phyloP scores from a whole-genome alignment of 2,329 filamentous ascomycete species.

The Catunica adiposa region DNA sequence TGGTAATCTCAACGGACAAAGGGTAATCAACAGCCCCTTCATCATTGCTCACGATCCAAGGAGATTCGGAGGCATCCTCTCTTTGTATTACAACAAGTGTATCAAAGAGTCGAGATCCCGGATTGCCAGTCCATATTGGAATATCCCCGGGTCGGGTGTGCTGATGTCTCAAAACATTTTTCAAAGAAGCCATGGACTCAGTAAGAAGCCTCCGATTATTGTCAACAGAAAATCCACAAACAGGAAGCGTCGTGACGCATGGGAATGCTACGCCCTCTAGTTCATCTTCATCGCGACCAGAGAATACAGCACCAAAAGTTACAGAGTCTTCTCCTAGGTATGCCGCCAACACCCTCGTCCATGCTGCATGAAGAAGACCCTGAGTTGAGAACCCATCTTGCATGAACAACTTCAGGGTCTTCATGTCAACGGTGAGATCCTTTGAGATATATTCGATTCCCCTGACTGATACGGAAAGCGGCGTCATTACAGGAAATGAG shows the following conservation, averaged over 20 bases:
- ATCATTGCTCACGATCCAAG: constrained; percentile 49
- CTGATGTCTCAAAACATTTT: constrained; percentile 49
- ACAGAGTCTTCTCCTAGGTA: constrained; percentile 62
- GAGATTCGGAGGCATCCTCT: constrained; percentile 28
- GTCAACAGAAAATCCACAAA: constrained; percentile 28
- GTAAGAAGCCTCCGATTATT: constrained; percentile 42
- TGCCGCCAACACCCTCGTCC: constrained; percentile 56
- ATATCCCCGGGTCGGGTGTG: constrained; percentile 54
- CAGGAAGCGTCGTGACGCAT: constrained; percentile 66
- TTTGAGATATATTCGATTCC: constrained; percentile 21
- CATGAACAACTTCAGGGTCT: not conserved
- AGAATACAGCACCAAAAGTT: constrained; percentile 66
- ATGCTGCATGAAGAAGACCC: constrained; percentile 58
- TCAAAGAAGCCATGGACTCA: constrained; percentile 49
- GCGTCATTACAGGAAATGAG: constrained; percentile 61
- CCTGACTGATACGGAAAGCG: constrained; percentile 30
- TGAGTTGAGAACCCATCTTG: constrained; percentile 53
- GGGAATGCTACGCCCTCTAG: constrained; percentile 51
- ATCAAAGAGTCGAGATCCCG: constrained; percentile 57
- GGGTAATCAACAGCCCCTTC: constrained; percentile 58
- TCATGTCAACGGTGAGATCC: constrained; percentile 12
- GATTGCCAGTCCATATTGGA: constrained; percentile 52
- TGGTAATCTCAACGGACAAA: constrained; percentile 65
- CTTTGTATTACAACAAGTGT: constrained; percentile 67
- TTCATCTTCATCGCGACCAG: constrained; percentile 50